Base-by-base conservation (phyloP, 257 asterid species). In the Marsdenia floribunda region DNA sequence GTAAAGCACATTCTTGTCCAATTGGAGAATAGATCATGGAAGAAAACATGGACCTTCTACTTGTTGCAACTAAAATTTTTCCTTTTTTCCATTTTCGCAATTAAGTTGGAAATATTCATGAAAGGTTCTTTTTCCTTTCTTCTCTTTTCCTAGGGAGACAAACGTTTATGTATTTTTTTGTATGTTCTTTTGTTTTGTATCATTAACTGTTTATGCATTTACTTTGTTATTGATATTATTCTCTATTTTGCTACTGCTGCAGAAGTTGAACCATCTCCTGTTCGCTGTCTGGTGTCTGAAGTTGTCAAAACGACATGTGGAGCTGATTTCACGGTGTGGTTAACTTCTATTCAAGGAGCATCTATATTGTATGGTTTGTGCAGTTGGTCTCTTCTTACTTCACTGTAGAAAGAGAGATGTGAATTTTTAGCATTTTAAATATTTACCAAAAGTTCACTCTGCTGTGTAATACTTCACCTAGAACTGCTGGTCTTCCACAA, bases 401-500 rank as follows among this genome's bases (percentile, higher is more conserved):
- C 29, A 6, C 61, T 70, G 44, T 9, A 11, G 40, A 13, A 29
- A 12, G 40, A 15, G 40, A n/a, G 7, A 21, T 66, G 22, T 29
- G 19, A 22, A 54, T 12, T 26, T 70, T 70, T 47, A 22, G 13
- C n/a, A n/a, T 47, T 46, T 35, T 26, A 1, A 14, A 4, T 47
- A 22, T 44, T 46, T 19, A 21, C 3, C 7, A 24, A 21, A 47
- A n/a, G 29, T 70, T 70, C 42, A 73, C 72, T 76, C 76, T 86
- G 77, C 85, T 79, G 80, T 77, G 40, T 64, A 19, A 42, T 69
- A 9, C 71, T 59, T 83, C 83, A 70, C 72, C 52, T 63, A 91
- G 99, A 79, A 92, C 97, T 82, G 98, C 94, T 85, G 99, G 99
- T 82, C 93, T 89, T 79, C 99, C 99, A 59, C 98, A 92, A 76